Evolutionary conservation across 306 rosid species (phyloP).

Genomic region (Medicago arabica): DNA sequence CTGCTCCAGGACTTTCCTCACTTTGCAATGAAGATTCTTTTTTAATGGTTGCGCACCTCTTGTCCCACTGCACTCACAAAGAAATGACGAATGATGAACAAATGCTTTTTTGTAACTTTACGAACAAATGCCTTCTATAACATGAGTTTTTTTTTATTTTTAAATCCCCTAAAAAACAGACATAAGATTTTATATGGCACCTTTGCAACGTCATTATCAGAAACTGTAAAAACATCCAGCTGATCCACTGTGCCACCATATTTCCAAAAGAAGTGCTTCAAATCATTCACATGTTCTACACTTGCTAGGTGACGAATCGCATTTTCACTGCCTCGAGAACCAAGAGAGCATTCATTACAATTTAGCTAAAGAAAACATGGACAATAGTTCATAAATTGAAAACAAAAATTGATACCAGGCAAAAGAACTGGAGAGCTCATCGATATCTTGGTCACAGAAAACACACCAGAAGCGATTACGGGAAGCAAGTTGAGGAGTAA

Average conservation of each 20-base stretch:
- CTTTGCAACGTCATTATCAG: conserved; percentile 67
- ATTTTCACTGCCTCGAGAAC: conserved; percentile 57
- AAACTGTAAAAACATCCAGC: conserved; percentile 60
- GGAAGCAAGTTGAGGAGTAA: conserved; percentile 59
- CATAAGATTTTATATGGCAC: conserved; percentile 41
- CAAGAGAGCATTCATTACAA: conserved; percentile 4
- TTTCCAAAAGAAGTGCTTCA: conserved; percentile 92
- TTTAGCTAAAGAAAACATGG: not conserved
- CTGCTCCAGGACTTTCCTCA: conserved; percentile 46
- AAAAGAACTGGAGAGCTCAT: conserved; percentile 67
- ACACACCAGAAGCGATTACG: conserved; percentile 83
- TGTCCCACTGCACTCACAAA: conserved; percentile 80
- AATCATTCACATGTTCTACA: conserved; percentile 67
- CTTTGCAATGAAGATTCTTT: conserved; percentile 48
- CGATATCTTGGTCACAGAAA: conserved; percentile 67
- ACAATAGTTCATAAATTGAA: not conserved
- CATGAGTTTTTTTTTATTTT: too few species aligned
- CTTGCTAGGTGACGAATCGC: conserved; percentile 81
- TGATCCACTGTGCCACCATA: conserved; percentile 62
- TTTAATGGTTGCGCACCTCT: conserved; percentile 58
- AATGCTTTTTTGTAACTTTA: not conserved
- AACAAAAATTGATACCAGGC: conserved; percentile 54
- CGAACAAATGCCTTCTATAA: conserved; percentile 34
- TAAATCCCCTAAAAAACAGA: not conserved
- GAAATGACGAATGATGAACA: conserved; percentile 37